Evolutionary conservation across 2,329 filamentous ascomycete species (phyloP), one percentile per base, ranked within the genome.

Genomic region (Mycosphaerella sp.): DNA sequence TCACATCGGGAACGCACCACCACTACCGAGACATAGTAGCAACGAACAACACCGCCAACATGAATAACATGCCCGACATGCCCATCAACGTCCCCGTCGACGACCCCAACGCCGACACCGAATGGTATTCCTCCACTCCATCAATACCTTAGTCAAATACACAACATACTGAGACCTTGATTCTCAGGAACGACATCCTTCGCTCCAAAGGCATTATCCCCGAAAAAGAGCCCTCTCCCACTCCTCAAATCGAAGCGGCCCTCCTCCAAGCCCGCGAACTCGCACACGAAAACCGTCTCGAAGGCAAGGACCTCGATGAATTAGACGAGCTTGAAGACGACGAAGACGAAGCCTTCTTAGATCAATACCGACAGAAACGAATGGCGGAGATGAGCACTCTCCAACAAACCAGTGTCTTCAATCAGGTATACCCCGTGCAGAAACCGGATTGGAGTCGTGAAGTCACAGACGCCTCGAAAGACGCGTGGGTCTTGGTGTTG

Each of bases 181-280:
- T 14, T 44, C 59, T 55, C 56, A 96, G 91, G 91, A 98, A 98
- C 71, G 93, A 98, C 64, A 98, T 98, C 67, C 84, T 98, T 54
- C 88, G 93, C 64, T 95, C 95, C 72, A 90, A 98, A 76, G 89
- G 90, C 62, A 80, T 98, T 62, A 97, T 98, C 58, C 93, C 93
- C n/a, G 91, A 97, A 70, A 97, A 95, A 70, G 90, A 92, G 0
- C 90, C 91, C 2, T 95, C 92, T 44, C 93, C 93, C 2, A 96
- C 93, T 2, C 90, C 91, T 6, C 85, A 95, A 75, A 96, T 98
- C 65, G 87, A 98, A 74, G 92, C 97, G 76, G 93, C 93, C 3
- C 82, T 98, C 45, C 72, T 86, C 17, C 88, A 95, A 74, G 93
- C 88, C 10, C 82, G 87, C 55, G 78, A 84, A 64, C 78, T 95